A percentile compares a stretch with the other conserved stretches of the same genome.
Conservation (phyloP, 202 grass and related monocot species). For the Setaria viridis region DNA sequence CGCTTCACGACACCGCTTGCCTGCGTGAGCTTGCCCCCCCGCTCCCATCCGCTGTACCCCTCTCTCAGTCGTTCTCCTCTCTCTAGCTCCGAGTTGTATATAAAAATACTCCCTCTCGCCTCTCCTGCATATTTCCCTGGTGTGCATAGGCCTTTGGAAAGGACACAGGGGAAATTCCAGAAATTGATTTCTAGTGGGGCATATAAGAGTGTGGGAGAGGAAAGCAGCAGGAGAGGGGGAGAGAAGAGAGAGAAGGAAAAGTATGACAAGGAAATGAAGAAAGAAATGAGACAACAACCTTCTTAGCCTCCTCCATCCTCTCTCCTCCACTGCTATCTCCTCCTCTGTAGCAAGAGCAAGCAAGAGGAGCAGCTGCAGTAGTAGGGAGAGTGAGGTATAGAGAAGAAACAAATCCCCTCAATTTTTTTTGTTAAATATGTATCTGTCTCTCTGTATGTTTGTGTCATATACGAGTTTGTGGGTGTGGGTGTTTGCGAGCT, state of each 20-base stretch:
- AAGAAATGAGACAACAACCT: slow-evolving; percentile 79
- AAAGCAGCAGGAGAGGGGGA: slow-evolving; percentile 32
- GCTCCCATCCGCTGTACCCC: slow-evolving; percentile 19
- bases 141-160: slow-evolving; percentile 47
- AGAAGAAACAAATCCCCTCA: slow-evolving; percentile 45
- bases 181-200: slow-evolving; percentile 45
- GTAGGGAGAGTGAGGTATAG: slow-evolving; percentile 49
- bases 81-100: slow-evolving; percentile 52
- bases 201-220: slow-evolving; percentile 59
- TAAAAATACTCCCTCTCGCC: slow-evolving; percentile 55
- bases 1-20: slow-evolving; percentile 64
- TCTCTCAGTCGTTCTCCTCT: neutral
- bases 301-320: slow-evolving; percentile 52
- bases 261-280: slow-evolving; percentile 86
- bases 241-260: slow-evolving; percentile 55
- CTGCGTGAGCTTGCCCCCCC: slow-evolving; percentile 57
- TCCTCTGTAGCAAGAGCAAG: slow-evolving; percentile 48
- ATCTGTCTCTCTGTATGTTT: slow-evolving; percentile 40
- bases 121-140: slow-evolving; percentile 61
- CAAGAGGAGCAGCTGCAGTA: slow-evolving; percentile 45
- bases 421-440: slow-evolving; percentile 42
- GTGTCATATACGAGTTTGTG: slow-evolving; percentile 56
- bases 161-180: slow-evolving; percentile 28
- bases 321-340: slow-evolving; percentile 42
- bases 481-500: slow-evolving; percentile 73